phyloP scores from a whole-genome alignment of 305 asterid genomes.

The Ajuga reptans region DNA sequence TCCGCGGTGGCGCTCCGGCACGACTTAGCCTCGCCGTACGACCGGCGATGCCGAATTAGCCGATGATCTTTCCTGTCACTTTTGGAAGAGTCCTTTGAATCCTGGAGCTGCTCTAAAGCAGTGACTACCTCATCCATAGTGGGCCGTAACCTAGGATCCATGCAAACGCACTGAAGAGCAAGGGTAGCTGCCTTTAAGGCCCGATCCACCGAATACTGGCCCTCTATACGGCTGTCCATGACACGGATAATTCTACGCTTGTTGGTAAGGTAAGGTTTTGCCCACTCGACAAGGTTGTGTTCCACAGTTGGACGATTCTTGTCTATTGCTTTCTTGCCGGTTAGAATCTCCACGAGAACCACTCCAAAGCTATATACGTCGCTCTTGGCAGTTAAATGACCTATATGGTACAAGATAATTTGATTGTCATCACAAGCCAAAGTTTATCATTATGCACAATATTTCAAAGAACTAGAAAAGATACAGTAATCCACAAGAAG shows the following conservation, averaged over 20 bases:
- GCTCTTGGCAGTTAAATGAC: slow-evolving; percentile 75
- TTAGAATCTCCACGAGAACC: slow-evolving; percentile 66
- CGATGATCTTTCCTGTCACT: slow-evolving; percentile 25
- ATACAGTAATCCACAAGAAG: not conserved
- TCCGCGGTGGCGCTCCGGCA: slow-evolving; percentile 30
- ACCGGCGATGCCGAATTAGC: slow-evolving; percentile 19
- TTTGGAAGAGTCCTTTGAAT: slow-evolving; percentile 28
- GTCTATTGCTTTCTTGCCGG: slow-evolving; percentile 81
- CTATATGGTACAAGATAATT: no score
- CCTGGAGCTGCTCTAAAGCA: slow-evolving; percentile 49
- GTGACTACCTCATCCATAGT: slow-evolving; percentile 63
- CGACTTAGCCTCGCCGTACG: slow-evolving; percentile 26
- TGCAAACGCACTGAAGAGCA: slow-evolving; percentile 55
- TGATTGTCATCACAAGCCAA: not conserved
- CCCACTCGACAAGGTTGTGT: slow-evolving; percentile 74
- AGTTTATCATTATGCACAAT: no score
- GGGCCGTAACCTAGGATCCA: slow-evolving; percentile 65
- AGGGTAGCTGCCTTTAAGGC: slow-evolving; percentile 56
- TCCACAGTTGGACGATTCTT: slow-evolving; percentile 79
- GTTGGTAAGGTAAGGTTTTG: slow-evolving; percentile 66
- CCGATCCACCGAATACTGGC: slow-evolving; percentile 46
- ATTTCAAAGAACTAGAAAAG: not conserved
- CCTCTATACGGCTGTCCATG: slow-evolving; percentile 64
- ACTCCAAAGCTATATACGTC: slow-evolving; percentile 90
- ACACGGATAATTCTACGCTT: slow-evolving; percentile 59